Percentiles rank a stretch among this genome's conserved stretches.
These are phyloP conservation scores for Candida yuanshanica DNA, from an alignment of 805 yeast genomes.

Conservation along the genomic window DNA sequence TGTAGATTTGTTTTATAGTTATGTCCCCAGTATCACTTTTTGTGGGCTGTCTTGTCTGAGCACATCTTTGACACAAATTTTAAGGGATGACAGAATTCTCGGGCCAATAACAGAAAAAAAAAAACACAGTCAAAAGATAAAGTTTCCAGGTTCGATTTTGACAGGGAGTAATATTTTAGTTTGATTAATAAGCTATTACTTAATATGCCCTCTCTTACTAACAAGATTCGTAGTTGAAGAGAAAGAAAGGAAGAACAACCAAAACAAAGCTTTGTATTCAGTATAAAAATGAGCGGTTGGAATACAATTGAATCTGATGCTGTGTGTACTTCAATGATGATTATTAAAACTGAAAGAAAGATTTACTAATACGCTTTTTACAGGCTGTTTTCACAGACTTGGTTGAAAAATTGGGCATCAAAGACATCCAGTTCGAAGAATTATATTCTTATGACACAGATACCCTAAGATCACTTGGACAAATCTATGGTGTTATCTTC, in stretches of 20 bases:
- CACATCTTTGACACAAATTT: background rate
- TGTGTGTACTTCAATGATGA: constrained; percentile 29
- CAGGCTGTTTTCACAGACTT: constrained; percentile 60
- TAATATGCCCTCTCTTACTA: too few relatives aligned
- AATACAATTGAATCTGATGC: constrained; percentile 64
- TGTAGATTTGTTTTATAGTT: too few relatives aligned
- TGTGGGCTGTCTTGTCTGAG: too few relatives aligned
- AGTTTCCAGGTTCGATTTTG: background rate
- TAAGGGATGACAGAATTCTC: background rate
- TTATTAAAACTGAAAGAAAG: background rate
- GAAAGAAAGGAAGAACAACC: too few relatives aligned
- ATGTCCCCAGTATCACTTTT: too few relatives aligned
- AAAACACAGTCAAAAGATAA: too few relatives aligned
- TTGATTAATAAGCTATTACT: too few relatives aligned
- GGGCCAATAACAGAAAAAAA: too few relatives aligned
- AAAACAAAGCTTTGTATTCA: too few relatives aligned
- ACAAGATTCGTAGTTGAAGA: too few relatives aligned
- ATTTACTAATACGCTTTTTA: background rate
- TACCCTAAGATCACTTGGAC: constrained; percentile 29
- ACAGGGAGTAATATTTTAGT: background rate
- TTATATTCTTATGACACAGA: constrained; percentile 46
- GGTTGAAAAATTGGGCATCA: constrained; percentile 48
- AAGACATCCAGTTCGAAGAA: constrained; percentile 52
- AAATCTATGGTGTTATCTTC: constrained; percentile 55
- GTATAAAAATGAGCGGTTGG: constrained; percentile 40